phyloP scores from a whole-genome alignment of 306 rosid genomes.

The Vachellia collinsii region DNA sequence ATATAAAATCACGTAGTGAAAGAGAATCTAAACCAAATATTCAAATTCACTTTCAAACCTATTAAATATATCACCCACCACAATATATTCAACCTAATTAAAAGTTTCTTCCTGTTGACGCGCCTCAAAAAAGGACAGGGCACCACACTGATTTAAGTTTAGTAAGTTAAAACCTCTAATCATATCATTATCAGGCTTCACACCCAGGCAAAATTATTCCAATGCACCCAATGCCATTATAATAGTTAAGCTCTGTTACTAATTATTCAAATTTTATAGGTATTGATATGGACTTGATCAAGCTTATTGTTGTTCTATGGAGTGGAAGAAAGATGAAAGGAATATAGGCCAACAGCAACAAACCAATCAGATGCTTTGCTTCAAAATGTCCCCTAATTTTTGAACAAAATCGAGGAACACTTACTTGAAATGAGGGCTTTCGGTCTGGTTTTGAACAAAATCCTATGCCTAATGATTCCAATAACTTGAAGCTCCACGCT shows the following conservation, averaged over 20 bases:
- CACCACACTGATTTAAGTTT: not conserved
- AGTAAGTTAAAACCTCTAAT: not conserved
- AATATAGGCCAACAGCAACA: not conserved
- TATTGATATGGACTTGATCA: not conserved
- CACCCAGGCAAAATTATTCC: too few relatives aligned
- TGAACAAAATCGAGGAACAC: not conserved
- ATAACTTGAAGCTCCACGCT: conserved; percentile 67
- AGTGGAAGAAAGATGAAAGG: not conserved
- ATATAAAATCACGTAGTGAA: not conserved
- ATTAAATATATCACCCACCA: conserved; percentile 9
- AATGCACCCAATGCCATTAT: not conserved
- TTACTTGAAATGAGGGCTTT: conserved; percentile 86
- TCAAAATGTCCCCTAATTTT: not conserved
- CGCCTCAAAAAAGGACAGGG: not conserved
- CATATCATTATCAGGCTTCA: not conserved
- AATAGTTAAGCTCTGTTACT: not conserved
- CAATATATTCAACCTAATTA: not conserved
- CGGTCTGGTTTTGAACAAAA: conserved; percentile 90
- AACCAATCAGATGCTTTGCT: not conserved
- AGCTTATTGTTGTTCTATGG: not conserved
- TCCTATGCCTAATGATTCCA: conserved; percentile 74
- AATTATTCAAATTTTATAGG: not conserved
- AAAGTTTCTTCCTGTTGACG: conserved; percentile 8
- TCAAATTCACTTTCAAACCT: conserved; percentile 27
- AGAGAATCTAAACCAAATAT: conserved; percentile 18